phyloP scores from a whole-genome alignment of 176 grass and related monocot species.

The Carex kokanica region DNA sequence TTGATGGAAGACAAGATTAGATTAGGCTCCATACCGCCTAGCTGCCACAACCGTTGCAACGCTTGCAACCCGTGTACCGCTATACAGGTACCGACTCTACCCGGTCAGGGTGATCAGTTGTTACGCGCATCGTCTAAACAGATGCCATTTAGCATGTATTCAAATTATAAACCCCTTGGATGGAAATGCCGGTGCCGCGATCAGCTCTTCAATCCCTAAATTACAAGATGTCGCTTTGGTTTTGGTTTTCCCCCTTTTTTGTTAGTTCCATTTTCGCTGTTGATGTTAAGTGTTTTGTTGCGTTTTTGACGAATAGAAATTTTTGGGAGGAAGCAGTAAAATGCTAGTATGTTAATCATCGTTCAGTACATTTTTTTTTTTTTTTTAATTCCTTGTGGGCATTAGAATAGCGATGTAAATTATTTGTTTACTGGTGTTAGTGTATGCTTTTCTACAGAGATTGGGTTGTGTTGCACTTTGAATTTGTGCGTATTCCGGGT shows the following conservation, averaged over 20 bases:
- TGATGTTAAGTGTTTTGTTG: background rate
- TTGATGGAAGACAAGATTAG: conserved; percentile 45
- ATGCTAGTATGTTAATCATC: background rate
- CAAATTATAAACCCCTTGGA: conserved; percentile 74
- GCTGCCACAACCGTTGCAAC: conserved; percentile 67
- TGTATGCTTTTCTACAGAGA: background rate
- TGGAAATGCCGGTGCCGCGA: conserved; percentile 77
- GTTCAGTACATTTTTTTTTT: background rate
- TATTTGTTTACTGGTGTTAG: background rate
- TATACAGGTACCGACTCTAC: conserved; percentile 58
- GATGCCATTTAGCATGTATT: conserved; percentile 26
- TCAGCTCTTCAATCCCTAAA: conserved; percentile 62
- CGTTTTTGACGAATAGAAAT: background rate
- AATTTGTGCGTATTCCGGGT: background rate
- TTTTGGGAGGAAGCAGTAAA: background rate
- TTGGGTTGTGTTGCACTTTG: background rate
- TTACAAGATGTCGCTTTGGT: background rate
- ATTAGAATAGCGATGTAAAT: background rate
- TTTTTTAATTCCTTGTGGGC: background rate
- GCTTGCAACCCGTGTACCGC: conserved; percentile 64
- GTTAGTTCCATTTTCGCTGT: background rate
- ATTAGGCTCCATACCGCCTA: conserved; percentile 76
- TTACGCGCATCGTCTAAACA: background rate
- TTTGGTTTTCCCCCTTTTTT: background rate
- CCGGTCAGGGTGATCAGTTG: conserved; percentile 15